A percentile compares a stretch with the other conserved stretches of the same genome.
Evolutionary conservation across 2,329 filamentous ascomycete species (phyloP).

Genomic region (Nakataea oryzae): DNA sequence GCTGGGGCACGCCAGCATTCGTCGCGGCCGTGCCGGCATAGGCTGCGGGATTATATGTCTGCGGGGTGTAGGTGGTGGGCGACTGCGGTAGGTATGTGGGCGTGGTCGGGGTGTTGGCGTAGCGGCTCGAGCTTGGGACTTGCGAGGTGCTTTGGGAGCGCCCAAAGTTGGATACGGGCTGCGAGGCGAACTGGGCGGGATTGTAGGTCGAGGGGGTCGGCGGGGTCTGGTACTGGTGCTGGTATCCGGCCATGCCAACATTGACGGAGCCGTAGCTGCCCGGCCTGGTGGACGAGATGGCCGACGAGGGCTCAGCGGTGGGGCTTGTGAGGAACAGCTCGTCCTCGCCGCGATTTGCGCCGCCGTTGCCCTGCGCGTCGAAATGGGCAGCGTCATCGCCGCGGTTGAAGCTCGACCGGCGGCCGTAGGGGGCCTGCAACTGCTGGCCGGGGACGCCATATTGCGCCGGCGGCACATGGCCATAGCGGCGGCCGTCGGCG

Average conservation of each 20-base stretch:
- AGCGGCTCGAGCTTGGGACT: constrained; percentile 31
- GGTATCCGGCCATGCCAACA: constrained; percentile 38
- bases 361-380: constrained; percentile 15
- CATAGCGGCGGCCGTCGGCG: constrained; percentile 48
- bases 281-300: constrained; percentile 14
- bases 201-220: constrained; percentile 53
- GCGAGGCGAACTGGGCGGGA: constrained; percentile 29
- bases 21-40: constrained; percentile 34
- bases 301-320: constrained; percentile 16
- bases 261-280: constrained; percentile 26
- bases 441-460: constrained; percentile 41
- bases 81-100: constrained; percentile 24
- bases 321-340: constrained; percentile 54
- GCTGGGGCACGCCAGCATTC: constrained; percentile 27
- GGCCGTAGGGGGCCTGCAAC: constrained; percentile 26
- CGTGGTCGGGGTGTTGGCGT: constrained; percentile 23
- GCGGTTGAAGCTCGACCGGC: constrained; percentile 64
- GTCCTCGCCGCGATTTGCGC: constrained; percentile 29
- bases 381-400: constrained; percentile 60
- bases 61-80: constrained; percentile 36
- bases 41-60: constrained; percentile 48
- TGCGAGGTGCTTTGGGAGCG: constrained; percentile 39
- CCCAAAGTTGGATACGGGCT: constrained; percentile 38
- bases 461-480: constrained; percentile 55
- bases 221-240: constrained; percentile 38